phyloP scores from a whole-genome alignment of 2,329 filamentous ascomycete species.

The Ophiocordyceps sinensis region DNA sequence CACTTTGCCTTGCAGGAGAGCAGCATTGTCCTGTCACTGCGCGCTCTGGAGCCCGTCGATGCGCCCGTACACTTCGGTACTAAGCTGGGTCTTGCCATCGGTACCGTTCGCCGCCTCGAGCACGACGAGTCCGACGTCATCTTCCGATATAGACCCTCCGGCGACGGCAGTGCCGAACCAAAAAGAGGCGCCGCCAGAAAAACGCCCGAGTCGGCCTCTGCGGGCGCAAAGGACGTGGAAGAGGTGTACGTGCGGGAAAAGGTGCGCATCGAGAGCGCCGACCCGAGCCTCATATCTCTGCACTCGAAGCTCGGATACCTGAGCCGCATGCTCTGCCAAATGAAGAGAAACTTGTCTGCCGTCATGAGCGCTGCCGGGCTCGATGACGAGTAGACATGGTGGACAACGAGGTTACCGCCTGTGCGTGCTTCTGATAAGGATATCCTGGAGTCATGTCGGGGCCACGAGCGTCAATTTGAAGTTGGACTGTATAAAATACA shows the following conservation, averaged over 20 bases:
- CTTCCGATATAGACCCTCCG: slow-evolving; percentile 45
- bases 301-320: slow-evolving; percentile 72
- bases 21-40: slow-evolving; percentile 52
- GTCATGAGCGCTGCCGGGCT: slow-evolving; percentile 55
- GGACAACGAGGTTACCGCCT: background rate
- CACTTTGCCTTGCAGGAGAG: slow-evolving; percentile 57
- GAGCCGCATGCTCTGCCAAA: slow-evolving; percentile 55
- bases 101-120: slow-evolving; percentile 46
- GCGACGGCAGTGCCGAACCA: slow-evolving; percentile 13
- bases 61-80: slow-evolving; percentile 45
- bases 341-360: slow-evolving; percentile 56
- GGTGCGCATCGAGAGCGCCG: slow-evolving; percentile 73
- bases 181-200: slow-evolving; percentile 11
- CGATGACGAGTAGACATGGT: slow-evolving; percentile 3
- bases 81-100: slow-evolving; percentile 57
- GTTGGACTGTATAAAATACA: no score
- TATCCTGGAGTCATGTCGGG: slow-evolving; percentile 8
- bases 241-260: slow-evolving; percentile 84
- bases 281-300: slow-evolving; percentile 71
- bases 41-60: slow-evolving; percentile 54
- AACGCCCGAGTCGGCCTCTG: slow-evolving; percentile 8
- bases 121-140: slow-evolving; percentile 70
- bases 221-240: slow-evolving; percentile 12
- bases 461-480: background rate
- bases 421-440: slow-evolving; percentile 4